Evolutionary conservation across 352 stramenopile species (phyloP).

Genomic region (Salisapilia sapeloensis): DNA sequence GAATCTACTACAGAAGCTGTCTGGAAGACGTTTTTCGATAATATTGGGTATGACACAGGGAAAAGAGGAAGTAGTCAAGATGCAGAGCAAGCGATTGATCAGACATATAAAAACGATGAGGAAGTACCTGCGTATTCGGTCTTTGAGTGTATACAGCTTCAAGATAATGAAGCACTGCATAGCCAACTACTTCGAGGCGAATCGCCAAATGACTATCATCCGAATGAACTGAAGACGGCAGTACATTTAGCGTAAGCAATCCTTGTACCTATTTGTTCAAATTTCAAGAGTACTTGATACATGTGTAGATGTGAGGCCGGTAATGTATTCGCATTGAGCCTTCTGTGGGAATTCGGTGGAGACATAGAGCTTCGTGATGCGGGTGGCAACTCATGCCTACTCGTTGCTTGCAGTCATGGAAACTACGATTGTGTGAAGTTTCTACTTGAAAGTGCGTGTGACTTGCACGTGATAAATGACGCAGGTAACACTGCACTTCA

Average conservation of each 20-base stretch:
- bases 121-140: slow-evolving; percentile 2
- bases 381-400: slow-evolving; percentile 37
- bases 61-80: slow-evolving; percentile 4
- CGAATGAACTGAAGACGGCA: slow-evolving; percentile 43
- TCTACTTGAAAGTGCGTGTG: slow-evolving; percentile 49
- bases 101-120: not conserved
- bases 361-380: slow-evolving; percentile 57
- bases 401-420: slow-evolving; percentile 44
- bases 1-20: slow-evolving; percentile 23
- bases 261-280: slow-evolving; percentile 3
- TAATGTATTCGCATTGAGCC: slow-evolving; percentile 35
- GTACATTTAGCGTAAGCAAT: slow-evolving; percentile 45
- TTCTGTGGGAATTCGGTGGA: slow-evolving; percentile 44
- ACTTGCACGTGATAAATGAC: slow-evolving; percentile 18
- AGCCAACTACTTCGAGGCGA: slow-evolving; percentile 22
- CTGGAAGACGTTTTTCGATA: slow-evolving; percentile 69
- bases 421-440: slow-evolving; percentile 56
- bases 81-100: not conserved
- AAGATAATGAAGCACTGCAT: slow-evolving; percentile 20
- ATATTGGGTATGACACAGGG: slow-evolving; percentile 17
- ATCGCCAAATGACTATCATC: slow-evolving; percentile 33
- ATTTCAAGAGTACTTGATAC: slow-evolving; percentile 1
- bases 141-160: slow-evolving; percentile 38
- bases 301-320: slow-evolving; percentile 32
- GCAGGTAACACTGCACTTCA: slow-evolving; percentile 40